Evolutionary conservation across 2,329 filamentous ascomycete genomes (phyloP), one percentile per base, ranked within the genome.

Genomic region (Chaetomium sp.): DNA sequence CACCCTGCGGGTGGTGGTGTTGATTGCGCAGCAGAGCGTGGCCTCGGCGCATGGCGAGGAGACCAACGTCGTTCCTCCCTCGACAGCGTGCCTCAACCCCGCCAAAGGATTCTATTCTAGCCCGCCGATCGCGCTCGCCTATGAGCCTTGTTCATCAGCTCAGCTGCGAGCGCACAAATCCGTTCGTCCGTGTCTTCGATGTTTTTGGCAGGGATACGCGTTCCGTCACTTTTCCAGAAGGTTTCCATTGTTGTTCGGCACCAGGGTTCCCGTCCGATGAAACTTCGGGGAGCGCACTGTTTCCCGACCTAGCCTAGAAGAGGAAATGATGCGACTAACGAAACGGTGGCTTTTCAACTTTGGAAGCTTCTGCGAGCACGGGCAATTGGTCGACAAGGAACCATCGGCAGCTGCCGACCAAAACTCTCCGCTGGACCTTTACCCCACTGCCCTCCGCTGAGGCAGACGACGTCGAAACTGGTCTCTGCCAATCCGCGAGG

Each of bases 321-420:
- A 61, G 65, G 65, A 63, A 65, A 56, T 61, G 65, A 63, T 62
- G 65, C 56, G 29, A 42, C 62, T 65, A 42, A 60, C 57, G 31
- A 38, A 38, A 25, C 23, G 10, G 12, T 23, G 25, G 12, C 21
- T 13, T 16, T 50, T 50, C 21, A 25, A 23, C 47, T 25, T 27
- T 23, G 9, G 25, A 27, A 50, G 47, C n/a, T 55, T 55, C n/a
- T 29, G 27, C 2, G 51, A 16, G 12, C 25, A n/a, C 16, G 21
- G 23, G 53, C 45, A 19, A 49, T 51, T 59, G 45, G 23, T 38
- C 31, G 53, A 19, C 19, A 25, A 12, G 21, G 49, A 45, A 38
- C 42, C 58, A 65, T 67, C 70, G 69, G 70, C 65, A 71, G 66
- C 65, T 71, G 56, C 70, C 68, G 69, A 69, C 65, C 67, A 64